Base-by-base conservation (phyloP, 2,329 filamentous ascomycete genomes). In the Fusarium sp. region DNA sequence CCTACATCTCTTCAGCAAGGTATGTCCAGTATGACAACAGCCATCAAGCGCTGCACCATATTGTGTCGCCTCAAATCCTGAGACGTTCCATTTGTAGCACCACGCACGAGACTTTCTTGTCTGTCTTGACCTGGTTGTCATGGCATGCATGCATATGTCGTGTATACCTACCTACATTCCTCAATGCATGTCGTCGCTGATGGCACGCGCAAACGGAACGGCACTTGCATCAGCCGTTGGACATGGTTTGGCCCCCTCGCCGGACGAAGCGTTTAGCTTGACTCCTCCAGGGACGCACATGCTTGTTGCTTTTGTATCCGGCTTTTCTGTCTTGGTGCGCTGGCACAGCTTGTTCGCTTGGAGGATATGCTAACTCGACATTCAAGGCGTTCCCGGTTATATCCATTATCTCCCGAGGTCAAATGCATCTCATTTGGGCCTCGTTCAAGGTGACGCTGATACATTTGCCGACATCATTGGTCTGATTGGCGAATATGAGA, bases 401-500 rank as follows among this genome's bases (percentile, higher is more conserved):
- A 87, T 89, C 74, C 88, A 88, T 65, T 89, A 88, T 74, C 76
- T 88, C 39, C 80, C 83, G 16, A 83, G 80, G 62, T 77, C 81
- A 20, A 81, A 78, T 48, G 48, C 76, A n/a, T 79, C 82, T 23
- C 84, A 81, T 57, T 77, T 89, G 39, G 81, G 78, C 52, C 79
- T 89, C 42, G 80, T 89, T 44, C 84, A 86, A 55, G 84, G 84
- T 35, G 86, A 88, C 59, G 74, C 77, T 57, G 92, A 94, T 74
- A 91, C 88, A 13, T 91, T 97, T 74, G 86, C 88, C 15, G 90
- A 92, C 71, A 88, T 96, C 56, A 80, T 96, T 46, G 84, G 87
- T 39, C 84, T 94, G 66, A 88, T 97, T 62, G 86, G 87, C 75
- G 91, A 94, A 72, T 97, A 97, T 79, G 93, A 94, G 82, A 85